Evolutionary conservation across 495 filamentous ascomycete genomes (phyloP).

Genomic region (Xanthoparmelia taractica): DNA sequence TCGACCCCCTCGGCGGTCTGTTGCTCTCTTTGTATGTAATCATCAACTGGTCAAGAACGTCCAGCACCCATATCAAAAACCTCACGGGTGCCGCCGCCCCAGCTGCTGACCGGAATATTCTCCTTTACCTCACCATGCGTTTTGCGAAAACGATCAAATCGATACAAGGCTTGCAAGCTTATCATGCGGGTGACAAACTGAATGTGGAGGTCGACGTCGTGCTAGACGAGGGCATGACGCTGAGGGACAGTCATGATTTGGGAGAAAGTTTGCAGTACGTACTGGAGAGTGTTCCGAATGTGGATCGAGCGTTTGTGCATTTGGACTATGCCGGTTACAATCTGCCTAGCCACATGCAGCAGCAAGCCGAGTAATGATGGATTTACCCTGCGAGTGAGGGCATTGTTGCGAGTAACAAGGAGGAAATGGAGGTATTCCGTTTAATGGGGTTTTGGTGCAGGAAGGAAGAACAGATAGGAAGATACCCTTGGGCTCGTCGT

Average conservation of each 20-base stretch:
- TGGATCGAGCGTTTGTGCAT: conserved; percentile 67
- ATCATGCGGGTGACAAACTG: conserved; percentile 82
- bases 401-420: no score
- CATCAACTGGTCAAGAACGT: conserved; percentile 73
- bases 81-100: conserved; percentile 75
- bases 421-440: not conserved
- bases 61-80: conserved; percentile 69
- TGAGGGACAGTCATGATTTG: conserved; percentile 83
- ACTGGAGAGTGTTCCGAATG: conserved; percentile 75
- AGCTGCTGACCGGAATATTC: conserved; percentile 71
- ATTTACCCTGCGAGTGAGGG: no score
- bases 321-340: conserved; percentile 77
- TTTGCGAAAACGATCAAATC: conserved; percentile 84
- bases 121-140: conserved; percentile 89
- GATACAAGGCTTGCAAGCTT: conserved; percentile 81
- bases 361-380: conserved; percentile 40
- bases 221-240: conserved; percentile 64
- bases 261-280: conserved; percentile 87
- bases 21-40: conserved; percentile 77
- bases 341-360: conserved; percentile 77
- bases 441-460: not conserved
- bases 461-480: not conserved
- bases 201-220: conserved; percentile 83
- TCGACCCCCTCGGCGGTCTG: conserved; percentile 78
- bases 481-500: not conserved